phyloP scores from a whole-genome alignment of 2,329 filamentous ascomycete genomes.

The Botrytis pseudocinerea region DNA sequence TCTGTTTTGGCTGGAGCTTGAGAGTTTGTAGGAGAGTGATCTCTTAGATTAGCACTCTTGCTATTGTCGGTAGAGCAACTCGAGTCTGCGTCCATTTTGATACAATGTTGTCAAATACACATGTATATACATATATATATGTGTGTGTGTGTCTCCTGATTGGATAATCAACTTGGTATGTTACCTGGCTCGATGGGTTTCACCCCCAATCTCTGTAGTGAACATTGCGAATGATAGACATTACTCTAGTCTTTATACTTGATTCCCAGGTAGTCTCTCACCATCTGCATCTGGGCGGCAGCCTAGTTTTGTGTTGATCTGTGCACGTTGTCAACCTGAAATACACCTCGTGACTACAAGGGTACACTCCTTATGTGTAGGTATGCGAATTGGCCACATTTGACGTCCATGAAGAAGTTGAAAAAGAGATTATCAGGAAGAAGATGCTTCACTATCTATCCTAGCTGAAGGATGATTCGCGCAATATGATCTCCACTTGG shows the following conservation, averaged over 20 bases:
- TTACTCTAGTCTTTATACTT: neutral
- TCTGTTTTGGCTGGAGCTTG: neutral
- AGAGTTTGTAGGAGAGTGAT: neutral
- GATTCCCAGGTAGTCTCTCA: neutral
- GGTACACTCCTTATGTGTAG: neutral
- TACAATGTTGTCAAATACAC: neutral
- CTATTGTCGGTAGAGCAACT: too few species aligned
- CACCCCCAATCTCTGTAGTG: neutral
- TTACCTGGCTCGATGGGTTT: neutral
- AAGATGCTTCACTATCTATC: neutral
- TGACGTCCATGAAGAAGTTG: neutral
- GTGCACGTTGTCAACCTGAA: neutral
- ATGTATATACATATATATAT: too few species aligned
- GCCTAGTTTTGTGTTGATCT: neutral
- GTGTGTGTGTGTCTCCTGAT: neutral
- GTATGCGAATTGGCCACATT: too few species aligned
- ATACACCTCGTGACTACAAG: neutral
- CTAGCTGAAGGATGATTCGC: neutral
- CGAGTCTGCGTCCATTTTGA: neutral
- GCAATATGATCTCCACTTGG: neutral
- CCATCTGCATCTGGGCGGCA: neutral
- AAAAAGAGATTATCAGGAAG: neutral
- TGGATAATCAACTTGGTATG: neutral
- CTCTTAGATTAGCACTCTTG: neutral
- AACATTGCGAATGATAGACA: neutral